Evolutionary conservation across 306 rosid species (phyloP), one percentile per base, ranked within the genome.

Genomic region (Arachis hypogaea): DNA sequence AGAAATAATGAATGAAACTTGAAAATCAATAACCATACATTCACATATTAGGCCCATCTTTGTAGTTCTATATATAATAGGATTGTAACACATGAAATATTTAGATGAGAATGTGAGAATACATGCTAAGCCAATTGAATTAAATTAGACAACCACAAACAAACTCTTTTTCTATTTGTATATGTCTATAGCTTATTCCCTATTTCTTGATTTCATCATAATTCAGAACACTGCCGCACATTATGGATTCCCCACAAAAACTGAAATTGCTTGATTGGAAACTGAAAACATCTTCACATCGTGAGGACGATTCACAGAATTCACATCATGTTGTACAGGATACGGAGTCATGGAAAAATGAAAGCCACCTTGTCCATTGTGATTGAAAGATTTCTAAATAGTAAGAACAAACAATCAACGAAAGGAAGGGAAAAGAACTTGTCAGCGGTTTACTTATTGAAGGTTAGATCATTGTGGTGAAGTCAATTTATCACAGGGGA

Each of bases 241-340:
- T 18, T 76, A 86, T 9, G 89, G 78, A 65, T 73, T 74, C 11
- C 86, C 90, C 72, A 71, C 7, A 11, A 90, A 65, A 85, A 85
- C 84, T 68, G 92, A 69, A 80, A 80, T 44, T 75, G 86, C 92
- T 77, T 85, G 92, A 78, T 86, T 86, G 81, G 90, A 78, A 82
- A 82, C 86, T 54, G 98, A 85, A 92, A 90, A 77, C 91, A 86
- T 84, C 92, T 84, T 86, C 73, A 69, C 67, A 41, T 88, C 91
- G 54, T 83, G 88, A 85, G 96, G 87, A 82, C 55, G 86, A 54
- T 79, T 80, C 77, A 81, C 75, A 18, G 83, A 79, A 80, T 84
- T 81, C 82, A 83, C 63, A 82, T 88, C 88, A 81, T 87, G 87
- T 77, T 88, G 92, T 83, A 80, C 74, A 83, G 88, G 87, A 81